Base-by-base conservation (phyloP, 78 protist genomes). In the Guillardia theta region DNA sequence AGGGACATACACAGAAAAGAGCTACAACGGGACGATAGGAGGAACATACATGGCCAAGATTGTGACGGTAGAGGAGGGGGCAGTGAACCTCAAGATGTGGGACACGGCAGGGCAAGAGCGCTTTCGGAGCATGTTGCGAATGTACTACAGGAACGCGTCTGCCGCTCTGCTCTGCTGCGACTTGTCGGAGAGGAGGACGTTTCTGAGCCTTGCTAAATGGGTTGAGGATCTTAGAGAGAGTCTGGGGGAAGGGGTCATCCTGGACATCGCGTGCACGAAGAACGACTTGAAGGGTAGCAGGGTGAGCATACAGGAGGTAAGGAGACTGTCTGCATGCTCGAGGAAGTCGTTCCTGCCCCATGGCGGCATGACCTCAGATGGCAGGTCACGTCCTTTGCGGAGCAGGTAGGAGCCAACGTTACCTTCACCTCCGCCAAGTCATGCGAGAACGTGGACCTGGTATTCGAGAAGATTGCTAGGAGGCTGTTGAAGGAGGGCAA, bases 31-130 rank as follows among this genome's bases (percentile, higher is more conserved):
- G 18, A 80, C 90, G 33, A 80, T 80, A 18, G 90, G 90, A 0
- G 90, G 90, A 3, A 44, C 44, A 30, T 80, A 80, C 90, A 22
- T 80, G 48, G 90, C 90, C 12, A 80, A 44, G 37, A 1, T 24
- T 1, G 45, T 80, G 27, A 44, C 45, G 1, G 90, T 80, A 1
- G 90, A 80, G 12, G 50, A 30, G 1, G 33, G 21, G 19, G 58
- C 50, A 3, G 39, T 80, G 43, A 80, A 80, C 45, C 37, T 80
- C 43, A 18, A 80, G 8, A 80, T 80, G 1, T 80, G 90, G 90
- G 90, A 80, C 50, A 80, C 90, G 21, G 90, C 90, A 24, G 90
- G 90, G 33, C 90, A 80, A 9, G 90, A 80, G 27, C 48, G 90
- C 27, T 80, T 80, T 6, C 90, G 90, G 58, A 45, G 58, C 18